Evolutionary conservation across 352 stramenopile species (phyloP), one percentile per base, ranked within the genome.

Genomic region (Phytophthora constricta): DNA sequence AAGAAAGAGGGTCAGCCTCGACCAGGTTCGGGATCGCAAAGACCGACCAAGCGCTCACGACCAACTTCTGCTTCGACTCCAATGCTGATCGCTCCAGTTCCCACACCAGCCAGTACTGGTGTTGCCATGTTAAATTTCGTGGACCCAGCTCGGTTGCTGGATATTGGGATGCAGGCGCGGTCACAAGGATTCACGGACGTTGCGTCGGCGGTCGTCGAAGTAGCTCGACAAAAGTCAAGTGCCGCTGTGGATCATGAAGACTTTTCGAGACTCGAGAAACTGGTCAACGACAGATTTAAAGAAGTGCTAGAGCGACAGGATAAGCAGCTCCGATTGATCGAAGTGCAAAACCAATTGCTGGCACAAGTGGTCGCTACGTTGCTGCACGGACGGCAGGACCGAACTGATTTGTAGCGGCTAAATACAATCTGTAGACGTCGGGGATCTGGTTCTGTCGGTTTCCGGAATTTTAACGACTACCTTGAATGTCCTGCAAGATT

Each of bases 291-390:
- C 14, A 48, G 55, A 17, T 65, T 74, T 25, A 54, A 37, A 9
- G 28, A 70, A 22, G 37, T 70, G 16, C 17, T 74, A 13, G 60
- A 59, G 23, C 16, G 41, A 5, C 66, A 70, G 55, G 49, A 66
- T 3, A 60, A 51, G 19, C 65, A 73, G n/a, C 46, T 73, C 4
- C 26, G 37, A 25, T 27, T 65, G 14, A 48, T 50, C 1, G 59
- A 65, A 48, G 31, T 22, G 22, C 65, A 73, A 19, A 73, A 68
- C 4, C 45, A 58, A n/a, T 27, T 73, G 5, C 22, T 73, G 31
- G 22, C 47, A 3, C 43, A n/a, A 33, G 23, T 72, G 22, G 26
- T 72, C 1, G 45, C 25, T 28, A 28, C 50, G 22, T n/a, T 68
- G 27, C 22, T 63, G 20, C 62, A 48, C 10, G 23, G 16, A 20